Percentiles rank a stretch among this genome's conserved stretches.
phyloP scores from a whole-genome alignment of 225 moss, liverwort and hornwort genomes.

The Physcomitrellopsis africana region DNA sequence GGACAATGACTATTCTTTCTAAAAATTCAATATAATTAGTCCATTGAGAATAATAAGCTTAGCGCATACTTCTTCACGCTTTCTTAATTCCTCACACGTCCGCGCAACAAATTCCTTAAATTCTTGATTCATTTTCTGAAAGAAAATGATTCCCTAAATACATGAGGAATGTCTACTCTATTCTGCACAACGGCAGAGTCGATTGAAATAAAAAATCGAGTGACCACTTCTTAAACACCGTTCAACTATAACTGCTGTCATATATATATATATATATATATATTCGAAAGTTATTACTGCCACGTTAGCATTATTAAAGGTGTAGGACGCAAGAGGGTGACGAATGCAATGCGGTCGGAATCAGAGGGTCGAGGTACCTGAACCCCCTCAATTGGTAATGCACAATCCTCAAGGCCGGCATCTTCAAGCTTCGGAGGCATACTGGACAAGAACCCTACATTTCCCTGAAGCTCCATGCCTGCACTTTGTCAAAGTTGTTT shows the following conservation, averaged over 20 bases:
- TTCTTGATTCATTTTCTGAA: conserved; percentile 48
- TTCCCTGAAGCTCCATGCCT: conserved; percentile 57
- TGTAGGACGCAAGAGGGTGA: not conserved
- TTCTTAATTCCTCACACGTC: conserved; percentile 49
- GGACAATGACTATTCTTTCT: not conserved
- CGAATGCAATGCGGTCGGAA: not conserved
- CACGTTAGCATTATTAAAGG: not conserved
- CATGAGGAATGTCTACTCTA: not conserved
- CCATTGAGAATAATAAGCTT: conserved; percentile 1
- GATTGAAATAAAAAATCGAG: not conserved
- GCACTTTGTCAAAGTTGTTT: not conserved
- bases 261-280: too few species aligned
- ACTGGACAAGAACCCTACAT: conserved; percentile 43
- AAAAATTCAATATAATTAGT: not conserved
- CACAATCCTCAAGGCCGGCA: conserved; percentile 74
- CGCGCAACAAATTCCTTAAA: conserved; percentile 34
- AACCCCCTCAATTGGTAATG: conserved; percentile 59
- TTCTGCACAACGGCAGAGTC: not conserved
- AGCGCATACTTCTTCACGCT: conserved; percentile 43
- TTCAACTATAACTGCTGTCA: not conserved
- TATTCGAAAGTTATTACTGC: not conserved
- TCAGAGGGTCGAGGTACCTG: conserved; percentile 41
- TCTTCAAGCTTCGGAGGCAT: conserved; percentile 64
- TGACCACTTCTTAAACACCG: not conserved
- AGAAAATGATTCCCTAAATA: conserved; percentile 17